phyloP scores from a whole-genome alignment of 352 stramenopile species.

The Globisporangium radiosum region DNA sequence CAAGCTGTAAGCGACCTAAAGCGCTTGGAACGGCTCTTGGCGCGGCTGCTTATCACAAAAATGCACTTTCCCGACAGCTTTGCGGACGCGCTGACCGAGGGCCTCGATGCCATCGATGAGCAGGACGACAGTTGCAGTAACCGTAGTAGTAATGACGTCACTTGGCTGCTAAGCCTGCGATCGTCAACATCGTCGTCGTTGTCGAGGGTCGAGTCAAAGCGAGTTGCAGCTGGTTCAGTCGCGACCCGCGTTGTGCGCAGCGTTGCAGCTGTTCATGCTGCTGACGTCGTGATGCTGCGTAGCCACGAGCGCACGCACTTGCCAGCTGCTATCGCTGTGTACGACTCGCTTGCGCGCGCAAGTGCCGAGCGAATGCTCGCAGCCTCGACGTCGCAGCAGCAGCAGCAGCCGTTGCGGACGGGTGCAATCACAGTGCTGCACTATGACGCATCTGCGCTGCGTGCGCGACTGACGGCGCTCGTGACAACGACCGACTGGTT shows the following conservation, averaged over 20 bases:
- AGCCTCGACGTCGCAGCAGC: constrained; percentile 3
- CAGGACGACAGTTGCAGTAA: constrained; percentile 10
- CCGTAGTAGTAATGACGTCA: no score
- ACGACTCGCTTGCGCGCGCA: constrained; percentile 6
- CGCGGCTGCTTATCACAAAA: constrained; percentile 30
- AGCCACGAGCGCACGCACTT: constrained; percentile 3
- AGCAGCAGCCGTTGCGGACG: not conserved
- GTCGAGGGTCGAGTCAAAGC: no score
- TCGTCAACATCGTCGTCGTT: not conserved
- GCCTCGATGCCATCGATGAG: constrained; percentile 4
- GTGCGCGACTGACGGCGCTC: constrained; percentile 9
- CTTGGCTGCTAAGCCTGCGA: not conserved
- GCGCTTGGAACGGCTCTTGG: constrained; percentile 14
- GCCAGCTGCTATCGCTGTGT: constrained; percentile 5
- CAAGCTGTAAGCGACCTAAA: not conserved
- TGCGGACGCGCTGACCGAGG: not conserved
- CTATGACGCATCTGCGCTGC: constrained; percentile 10
- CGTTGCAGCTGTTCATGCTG: not conserved
- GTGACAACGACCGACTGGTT: constrained; percentile 34
- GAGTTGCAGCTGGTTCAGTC: no score
- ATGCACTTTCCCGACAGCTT: constrained; percentile 26
- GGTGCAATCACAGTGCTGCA: constrained; percentile 4
- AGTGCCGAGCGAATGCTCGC: constrained; percentile 1
- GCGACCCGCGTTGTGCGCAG: no score
- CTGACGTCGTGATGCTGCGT: not conserved